These are phyloP conservation scores for Hirschfeldia incana DNA, from an alignment of 345 rosid genomes.

Conservation along the genomic window DNA sequence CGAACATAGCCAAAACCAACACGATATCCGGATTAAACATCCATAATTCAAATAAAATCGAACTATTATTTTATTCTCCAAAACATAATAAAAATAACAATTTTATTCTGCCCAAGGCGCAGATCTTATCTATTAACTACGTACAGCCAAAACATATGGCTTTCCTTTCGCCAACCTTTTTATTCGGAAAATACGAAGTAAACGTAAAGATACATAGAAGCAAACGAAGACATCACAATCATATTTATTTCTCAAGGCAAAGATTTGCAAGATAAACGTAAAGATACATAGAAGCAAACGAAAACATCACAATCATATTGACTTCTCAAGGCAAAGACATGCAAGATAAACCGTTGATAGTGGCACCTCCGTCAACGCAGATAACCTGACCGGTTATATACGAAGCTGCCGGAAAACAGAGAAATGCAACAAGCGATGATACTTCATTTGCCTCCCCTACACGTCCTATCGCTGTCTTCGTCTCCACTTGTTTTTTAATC, in stretches of 20 bases:
- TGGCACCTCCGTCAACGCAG: conserved; percentile 13
- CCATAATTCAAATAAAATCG: too few species aligned
- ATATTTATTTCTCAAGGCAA: too few species aligned
- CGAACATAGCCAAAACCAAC: too few species aligned
- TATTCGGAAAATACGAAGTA: neutral
- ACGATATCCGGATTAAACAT: too few species aligned
- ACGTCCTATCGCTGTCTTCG: neutral
- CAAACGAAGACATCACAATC: too few species aligned
- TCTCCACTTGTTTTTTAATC: neutral
- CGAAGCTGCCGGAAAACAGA: conserved; percentile 9
- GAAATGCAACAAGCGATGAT: neutral
- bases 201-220: neutral
- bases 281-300: neutral
- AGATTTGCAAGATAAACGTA: neutral
- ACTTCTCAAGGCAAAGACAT: neutral
- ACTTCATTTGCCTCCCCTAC: conserved; percentile 11
- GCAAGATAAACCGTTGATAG: conserved; percentile 4
- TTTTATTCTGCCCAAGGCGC: too few species aligned
- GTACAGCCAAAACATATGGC: neutral
- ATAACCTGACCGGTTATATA: neutral
- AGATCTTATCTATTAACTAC: too few species aligned
- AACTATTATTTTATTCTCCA: too few species aligned
- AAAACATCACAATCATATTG: neutral
- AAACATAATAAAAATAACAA: too few species aligned
- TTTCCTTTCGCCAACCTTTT: neutral